A percentile compares a stretch with the other conserved stretches of the same genome.
phyloP scores from a whole-genome alignment of 345 rosid species.

The Alliaria petiolata region DNA sequence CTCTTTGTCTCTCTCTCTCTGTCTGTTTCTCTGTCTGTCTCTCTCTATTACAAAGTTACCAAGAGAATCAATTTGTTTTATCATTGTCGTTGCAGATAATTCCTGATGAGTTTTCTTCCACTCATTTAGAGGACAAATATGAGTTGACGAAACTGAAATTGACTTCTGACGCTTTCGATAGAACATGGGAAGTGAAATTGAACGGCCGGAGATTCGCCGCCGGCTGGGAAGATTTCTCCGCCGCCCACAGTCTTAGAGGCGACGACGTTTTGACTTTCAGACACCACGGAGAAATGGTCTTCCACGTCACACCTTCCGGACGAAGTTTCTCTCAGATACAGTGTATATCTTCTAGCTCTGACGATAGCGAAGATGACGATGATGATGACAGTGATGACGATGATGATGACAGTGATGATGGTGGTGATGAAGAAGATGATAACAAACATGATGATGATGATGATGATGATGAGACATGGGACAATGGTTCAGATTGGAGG shows the following conservation, averaged over 20 bases:
- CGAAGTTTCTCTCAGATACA: not conserved
- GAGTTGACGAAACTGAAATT: not conserved
- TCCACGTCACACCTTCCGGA: constrained; percentile 4
- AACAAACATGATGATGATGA: not conserved
- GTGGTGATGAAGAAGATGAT: no score
- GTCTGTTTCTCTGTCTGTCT: not conserved
- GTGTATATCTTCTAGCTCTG: not conserved
- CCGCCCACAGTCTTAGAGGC: not conserved
- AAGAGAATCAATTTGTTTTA: not conserved
- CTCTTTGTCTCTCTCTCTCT: not conserved
- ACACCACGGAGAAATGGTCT: not conserved
- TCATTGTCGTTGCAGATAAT: not conserved
- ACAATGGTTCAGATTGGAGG: no score
- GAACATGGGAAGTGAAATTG: not conserved
- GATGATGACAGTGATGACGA: no score
- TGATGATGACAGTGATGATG: not conserved
- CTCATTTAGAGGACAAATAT: not conserved
- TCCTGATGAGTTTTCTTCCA: not conserved
- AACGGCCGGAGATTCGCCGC: not conserved
- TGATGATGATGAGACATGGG: not conserved
- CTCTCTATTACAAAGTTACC: not conserved
- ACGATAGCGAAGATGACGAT: not conserved
- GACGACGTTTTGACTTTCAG: constrained; percentile 12
- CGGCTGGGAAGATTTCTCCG: constrained; percentile 14
- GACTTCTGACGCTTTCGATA: constrained; percentile 16